Base-by-base conservation (phyloP, 495 filamentous ascomycete species). In the Xylaria nigripes region DNA sequence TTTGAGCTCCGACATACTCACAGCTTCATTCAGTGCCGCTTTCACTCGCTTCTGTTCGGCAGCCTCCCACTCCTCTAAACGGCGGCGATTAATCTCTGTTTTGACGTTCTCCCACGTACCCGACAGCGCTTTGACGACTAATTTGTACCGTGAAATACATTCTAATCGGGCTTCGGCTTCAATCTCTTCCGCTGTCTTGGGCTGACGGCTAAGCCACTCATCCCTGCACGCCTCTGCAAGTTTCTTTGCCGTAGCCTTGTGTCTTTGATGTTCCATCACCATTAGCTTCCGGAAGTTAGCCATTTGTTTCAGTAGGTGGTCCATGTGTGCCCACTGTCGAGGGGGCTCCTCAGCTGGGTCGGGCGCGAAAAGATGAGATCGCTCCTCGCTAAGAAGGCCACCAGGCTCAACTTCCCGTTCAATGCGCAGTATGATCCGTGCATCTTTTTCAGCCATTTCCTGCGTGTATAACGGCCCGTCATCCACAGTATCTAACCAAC, bases 301-400 rank as follows among this genome's bases (percentile, higher is more conserved):
- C 42, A 87, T 89, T 60, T 95, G 90, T 13, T 84, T 81, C 40
- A 88, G 78, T 7, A 97, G 76, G 62, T 96, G 87, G 62, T 96
- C 90, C 52, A 81, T 78, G 62, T 96, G 91, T 15, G 84, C 83
- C 71, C 88, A 96, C 50, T 88, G 89, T 52, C 78, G 80, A 6
- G 83, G 78, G 2, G 86, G 87, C 56, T 89, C 85, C 42, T 82
- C 77, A 54, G 87, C 87, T 0, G 82, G 77, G 23, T 95, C 89
- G 0, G 86, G 84, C n/a, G 81, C 74, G 61, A 86, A 95, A 25
- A 86, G 72, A 3, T 83, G 86, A 64, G 87, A 93, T 18, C 78
- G 77, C 45, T 83, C 83, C 34, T 74, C 66, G 55, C 84, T 87
- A 24, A 97, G 76, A 7, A 87, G 61, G 0, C 94, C 89, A 23